Conservation (phyloP, 1,284 basidiomycete genomes). For the Rhodotorula sp. region DNA sequence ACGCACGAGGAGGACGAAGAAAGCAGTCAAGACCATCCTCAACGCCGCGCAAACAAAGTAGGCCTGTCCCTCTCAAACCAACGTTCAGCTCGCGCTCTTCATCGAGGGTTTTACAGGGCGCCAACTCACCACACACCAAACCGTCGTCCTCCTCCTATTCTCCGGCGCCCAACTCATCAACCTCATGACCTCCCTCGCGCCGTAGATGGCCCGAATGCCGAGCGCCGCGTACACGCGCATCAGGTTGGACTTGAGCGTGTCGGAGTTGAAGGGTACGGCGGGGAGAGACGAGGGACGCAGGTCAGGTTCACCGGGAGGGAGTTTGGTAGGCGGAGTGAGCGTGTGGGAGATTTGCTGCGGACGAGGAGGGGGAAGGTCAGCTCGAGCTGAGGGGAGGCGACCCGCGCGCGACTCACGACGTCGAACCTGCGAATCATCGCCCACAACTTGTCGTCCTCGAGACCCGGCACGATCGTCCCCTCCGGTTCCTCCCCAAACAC, state of each 20-base stretch:
- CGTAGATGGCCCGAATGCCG: conserved; percentile 33
- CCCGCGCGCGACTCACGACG: conserved; percentile 43
- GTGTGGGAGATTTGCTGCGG: conserved; percentile 52
- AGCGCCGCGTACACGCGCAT: conserved; percentile 37
- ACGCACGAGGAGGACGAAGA: conserved; percentile 48
- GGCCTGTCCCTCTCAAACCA: conserved; percentile 39
- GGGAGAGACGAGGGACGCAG: conserved; percentile 51
- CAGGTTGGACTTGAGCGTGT: conserved; percentile 49
- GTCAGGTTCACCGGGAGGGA: conserved; percentile 51
- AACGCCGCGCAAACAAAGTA: conserved; percentile 56
- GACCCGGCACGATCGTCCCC: conserved; percentile 51
- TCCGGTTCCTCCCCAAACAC: conserved; percentile 46
- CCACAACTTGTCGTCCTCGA: conserved; percentile 53
- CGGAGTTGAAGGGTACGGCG: conserved; percentile 51
- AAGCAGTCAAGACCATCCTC: conserved; percentile 52
- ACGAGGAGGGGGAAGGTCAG: not conserved
- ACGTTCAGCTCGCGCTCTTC: too few species aligned
- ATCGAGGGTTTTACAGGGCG: too few species aligned
- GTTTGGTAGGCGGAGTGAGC: conserved; percentile 46
- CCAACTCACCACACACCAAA: conserved; percentile 32
- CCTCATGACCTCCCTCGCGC: conserved; percentile 29
- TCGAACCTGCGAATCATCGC: conserved; percentile 52
- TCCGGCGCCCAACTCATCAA: conserved; percentile 33
- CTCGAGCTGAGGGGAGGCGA: not conserved
- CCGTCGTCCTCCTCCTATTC: conserved; percentile 26